Conservation (phyloP, 2,329 filamentous ascomycete species). For the Fusarium brachygibbosum region DNA sequence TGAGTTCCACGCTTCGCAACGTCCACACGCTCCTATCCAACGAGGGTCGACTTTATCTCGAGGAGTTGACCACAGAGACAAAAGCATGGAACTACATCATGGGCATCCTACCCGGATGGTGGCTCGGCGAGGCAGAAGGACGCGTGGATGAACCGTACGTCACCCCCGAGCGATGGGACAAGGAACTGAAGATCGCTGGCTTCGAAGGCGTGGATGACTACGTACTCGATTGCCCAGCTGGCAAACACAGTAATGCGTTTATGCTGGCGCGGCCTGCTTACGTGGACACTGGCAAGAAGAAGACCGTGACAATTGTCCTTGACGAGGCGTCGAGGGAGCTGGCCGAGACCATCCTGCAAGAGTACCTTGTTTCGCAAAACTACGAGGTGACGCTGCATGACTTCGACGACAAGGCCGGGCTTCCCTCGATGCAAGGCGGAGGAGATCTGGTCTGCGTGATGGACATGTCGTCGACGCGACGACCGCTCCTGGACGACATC, state of each 20-base stretch:
- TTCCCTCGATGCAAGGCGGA: constrained; percentile 10
- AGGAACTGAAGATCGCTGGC: constrained; percentile 45
- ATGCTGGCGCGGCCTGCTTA: constrained; percentile 8
- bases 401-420: constrained; percentile 2
- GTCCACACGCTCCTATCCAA: constrained; percentile 39
- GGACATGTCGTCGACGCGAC: constrained; percentile 10
- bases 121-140: constrained; percentile 50
- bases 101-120: constrained; percentile 52
- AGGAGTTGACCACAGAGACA: background rate
- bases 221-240: constrained; percentile 10
- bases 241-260: constrained; percentile 7
- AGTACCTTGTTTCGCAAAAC: constrained; percentile 6
- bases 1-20: constrained; percentile 45
- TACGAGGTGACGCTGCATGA: constrained; percentile 13
- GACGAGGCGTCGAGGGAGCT: constrained; percentile 7
- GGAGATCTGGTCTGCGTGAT: constrained; percentile 11
- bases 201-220: constrained; percentile 31
- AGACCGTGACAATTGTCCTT: constrained; percentile 10
- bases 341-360: constrained; percentile 3
- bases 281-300: constrained; percentile 7
- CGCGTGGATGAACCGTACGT: constrained; percentile 48
- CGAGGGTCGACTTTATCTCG: constrained; percentile 10
- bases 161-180: constrained; percentile 44
- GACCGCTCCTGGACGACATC: constrained; percentile 10
- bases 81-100: constrained; percentile 47